Base-by-base conservation (phyloP, 345 rosid species). In the Mangifera indica region DNA sequence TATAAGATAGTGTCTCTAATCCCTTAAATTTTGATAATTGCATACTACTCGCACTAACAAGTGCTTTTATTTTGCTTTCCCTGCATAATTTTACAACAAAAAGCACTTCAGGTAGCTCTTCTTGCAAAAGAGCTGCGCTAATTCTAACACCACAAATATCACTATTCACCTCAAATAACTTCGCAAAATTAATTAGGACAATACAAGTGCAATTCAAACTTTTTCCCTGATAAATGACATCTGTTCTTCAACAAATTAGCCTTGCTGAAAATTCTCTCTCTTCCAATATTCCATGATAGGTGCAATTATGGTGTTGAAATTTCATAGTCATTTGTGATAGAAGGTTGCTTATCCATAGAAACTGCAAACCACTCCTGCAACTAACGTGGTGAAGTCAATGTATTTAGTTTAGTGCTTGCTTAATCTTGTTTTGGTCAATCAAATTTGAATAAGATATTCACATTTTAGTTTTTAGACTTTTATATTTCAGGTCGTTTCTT, bases 401-500 rank as follows among this genome's bases (percentile, higher is more conserved):
- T 58, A 9, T 10, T 9, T 10, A n/a, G 14, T 40, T 62, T 20
- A 62, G 66, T 62, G 15, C 44, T 26, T 62, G 26, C 40, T n/a
- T 37, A 18, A 14, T 32, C 66, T 62, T 24, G 44, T 62, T 62
- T 62, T 3, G 66, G 42, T 61, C 66, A 18, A 61, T 40, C 37
- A 17, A 61, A 61, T 40, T 5, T 62, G 22, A 37, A 62, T 40
- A 11, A 59, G 46, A 44, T 21, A 17, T 45, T 59, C 65, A 10
- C 24, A 9, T 70, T 11, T 20, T 51, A 18, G n/a, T 60, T 60
- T 60, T 21, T 52, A 8, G 5, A 32, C 34, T 7, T 46, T 26
- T 29, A 29, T 29, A 29, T 44, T 18, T 69, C 4, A 53, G 49
- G 45, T 60, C 37, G 34, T 25, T 17, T 34, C 12, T 6, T 17